These are phyloP conservation scores for Alternaria viburni DNA, from an alignment of 2,329 filamentous ascomycete genomes.

Conservation along the genomic window DNA sequence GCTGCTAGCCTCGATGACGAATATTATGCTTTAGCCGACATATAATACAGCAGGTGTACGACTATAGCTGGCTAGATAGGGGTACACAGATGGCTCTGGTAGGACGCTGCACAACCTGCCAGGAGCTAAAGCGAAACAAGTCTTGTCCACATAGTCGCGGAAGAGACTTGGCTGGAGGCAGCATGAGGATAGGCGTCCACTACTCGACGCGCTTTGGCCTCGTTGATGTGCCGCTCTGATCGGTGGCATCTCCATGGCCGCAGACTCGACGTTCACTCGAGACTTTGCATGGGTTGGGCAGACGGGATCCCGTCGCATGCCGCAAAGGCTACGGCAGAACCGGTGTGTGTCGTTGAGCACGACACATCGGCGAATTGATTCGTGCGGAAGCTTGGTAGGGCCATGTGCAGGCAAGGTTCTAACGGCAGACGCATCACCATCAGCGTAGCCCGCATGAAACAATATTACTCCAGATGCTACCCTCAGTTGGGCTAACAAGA, in stretches of 20 bases:
- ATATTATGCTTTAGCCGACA: conserved; percentile 26
- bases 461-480: conserved; percentile 30
- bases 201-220: conserved; percentile 5
- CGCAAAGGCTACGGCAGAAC: conserved; percentile 26
- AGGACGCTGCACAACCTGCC: conserved; percentile 18
- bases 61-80: conserved; percentile 22
- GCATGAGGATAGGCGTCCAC: conserved; percentile 11
- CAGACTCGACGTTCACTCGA: conserved; percentile 30
- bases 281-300: conserved; percentile 29
- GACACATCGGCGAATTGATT: conserved; percentile 39
- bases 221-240: conserved; percentile 4
- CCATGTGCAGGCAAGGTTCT: conserved; percentile 33
- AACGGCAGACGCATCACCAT: conserved; percentile 40
- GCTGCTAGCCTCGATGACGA: conserved; percentile 35
- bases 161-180: conserved; percentile 18
- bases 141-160: conserved; percentile 8
- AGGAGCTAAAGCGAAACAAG: conserved; percentile 19
- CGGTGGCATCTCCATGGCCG: conserved; percentile 29
- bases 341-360: conserved; percentile 25
- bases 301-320: conserved; percentile 24
- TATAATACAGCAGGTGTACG: conserved; percentile 21
- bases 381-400: conserved; percentile 22
- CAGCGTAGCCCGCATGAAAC: conserved; percentile 33
- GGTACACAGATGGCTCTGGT: conserved; percentile 17
- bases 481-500: conserved; percentile 13